Conservation (phyloP, 192 early-diverging fungal species). For the Entomortierella parvispora region DNA sequence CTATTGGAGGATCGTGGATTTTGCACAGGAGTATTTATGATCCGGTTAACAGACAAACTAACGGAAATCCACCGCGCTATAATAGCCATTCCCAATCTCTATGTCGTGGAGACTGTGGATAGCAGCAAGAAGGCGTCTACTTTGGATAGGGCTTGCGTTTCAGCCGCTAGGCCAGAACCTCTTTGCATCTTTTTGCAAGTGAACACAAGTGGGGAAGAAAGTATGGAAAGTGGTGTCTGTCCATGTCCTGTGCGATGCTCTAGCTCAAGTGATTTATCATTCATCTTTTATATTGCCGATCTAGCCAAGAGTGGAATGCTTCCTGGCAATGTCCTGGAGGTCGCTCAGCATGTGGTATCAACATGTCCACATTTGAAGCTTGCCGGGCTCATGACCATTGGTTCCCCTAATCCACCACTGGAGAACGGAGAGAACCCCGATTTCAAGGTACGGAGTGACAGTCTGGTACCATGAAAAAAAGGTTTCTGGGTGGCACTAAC, state of each 20-base stretch:
- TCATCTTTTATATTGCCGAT: conserved; percentile 1
- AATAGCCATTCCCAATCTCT: conserved; percentile 84
- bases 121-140: conserved; percentile 82
- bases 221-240: conserved; percentile 31
- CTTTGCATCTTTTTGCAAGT: conserved; percentile 92
- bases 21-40: too few species aligned
- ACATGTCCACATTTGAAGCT: conserved; percentile 77
- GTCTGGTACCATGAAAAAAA: too few species aligned
- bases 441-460: conserved; percentile 68
- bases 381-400: conserved; percentile 96
- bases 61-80: too few species aligned
- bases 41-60: too few species aligned
- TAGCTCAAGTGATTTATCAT: neutral
- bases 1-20: neutral
- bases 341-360: conserved; percentile 72
- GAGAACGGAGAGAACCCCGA: conserved; percentile 73
- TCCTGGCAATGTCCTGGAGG: conserved; percentile 57
- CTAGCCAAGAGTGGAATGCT: conserved; percentile 84
- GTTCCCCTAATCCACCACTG: conserved; percentile 69
- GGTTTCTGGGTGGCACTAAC: too few species aligned
- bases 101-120: conserved; percentile 93
- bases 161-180: conserved; percentile 55
- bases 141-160: conserved; percentile 80
- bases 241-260: neutral
- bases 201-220: conserved; percentile 93